Evolutionary conservation across 2,329 filamentous ascomycete species (phyloP).

Genomic region (Scedosporium apiospermum): DNA sequence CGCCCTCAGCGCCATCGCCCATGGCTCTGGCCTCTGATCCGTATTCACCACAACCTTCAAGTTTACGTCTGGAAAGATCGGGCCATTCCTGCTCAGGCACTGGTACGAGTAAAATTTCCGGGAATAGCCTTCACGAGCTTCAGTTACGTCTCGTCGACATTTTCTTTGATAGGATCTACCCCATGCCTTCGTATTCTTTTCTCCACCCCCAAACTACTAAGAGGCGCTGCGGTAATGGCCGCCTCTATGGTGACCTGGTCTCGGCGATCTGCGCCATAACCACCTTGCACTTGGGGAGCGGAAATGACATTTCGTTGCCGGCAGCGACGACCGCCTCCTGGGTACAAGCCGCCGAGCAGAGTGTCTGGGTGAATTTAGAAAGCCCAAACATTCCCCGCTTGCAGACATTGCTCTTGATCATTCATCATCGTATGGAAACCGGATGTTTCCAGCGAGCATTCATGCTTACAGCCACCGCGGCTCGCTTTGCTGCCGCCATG

Average conservation of each 20-base stretch:
- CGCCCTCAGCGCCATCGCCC: no score
- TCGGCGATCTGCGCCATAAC: slow-evolving; percentile 39
- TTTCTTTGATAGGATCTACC: slow-evolving; percentile 17
- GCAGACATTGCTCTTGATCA: slow-evolving; percentile 34
- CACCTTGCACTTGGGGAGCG: slow-evolving; percentile 23
- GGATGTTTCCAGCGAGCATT: slow-evolving; percentile 35
- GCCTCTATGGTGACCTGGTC: slow-evolving; percentile 43
- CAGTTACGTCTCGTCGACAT: slow-evolving; percentile 12
- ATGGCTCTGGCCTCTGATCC: no score
- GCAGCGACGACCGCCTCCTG: slow-evolving; percentile 39
- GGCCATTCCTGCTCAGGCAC: background rate
- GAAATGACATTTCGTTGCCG: no score
- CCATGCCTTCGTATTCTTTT: slow-evolving; percentile 24
- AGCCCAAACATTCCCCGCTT: slow-evolving; percentile 48
- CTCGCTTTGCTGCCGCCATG: slow-evolving; percentile 31
- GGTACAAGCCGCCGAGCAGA: slow-evolving; percentile 42
- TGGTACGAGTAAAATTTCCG: background rate
- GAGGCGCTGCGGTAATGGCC: slow-evolving; percentile 47
- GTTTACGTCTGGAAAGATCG: background rate
- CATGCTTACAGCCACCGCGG: slow-evolving; percentile 32
- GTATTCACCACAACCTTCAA: no score
- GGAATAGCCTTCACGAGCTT: background rate
- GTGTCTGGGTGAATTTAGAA: slow-evolving; percentile 43
- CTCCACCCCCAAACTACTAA: slow-evolving; percentile 49
- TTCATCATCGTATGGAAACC: slow-evolving; percentile 33